Conservation (phyloP, 2,329 filamentous ascomycete genomes). For the Zarea fungicola region DNA sequence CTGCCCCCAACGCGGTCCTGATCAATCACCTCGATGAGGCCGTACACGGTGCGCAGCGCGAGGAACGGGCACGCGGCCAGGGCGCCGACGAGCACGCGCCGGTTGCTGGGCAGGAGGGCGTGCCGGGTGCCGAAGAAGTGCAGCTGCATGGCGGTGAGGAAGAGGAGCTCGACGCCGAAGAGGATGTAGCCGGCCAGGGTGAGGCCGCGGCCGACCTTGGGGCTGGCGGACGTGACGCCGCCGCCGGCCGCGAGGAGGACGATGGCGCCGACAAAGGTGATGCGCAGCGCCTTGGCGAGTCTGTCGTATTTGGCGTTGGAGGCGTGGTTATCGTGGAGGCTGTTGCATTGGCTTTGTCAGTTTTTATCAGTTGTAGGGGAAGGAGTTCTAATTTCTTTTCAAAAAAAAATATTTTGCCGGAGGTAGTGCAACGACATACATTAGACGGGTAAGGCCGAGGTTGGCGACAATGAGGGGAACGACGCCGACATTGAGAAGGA, state of each 20-base stretch:
- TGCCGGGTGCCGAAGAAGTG: slow-evolving; percentile 11
- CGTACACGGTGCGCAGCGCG: slow-evolving; percentile 19
- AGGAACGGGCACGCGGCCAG: slow-evolving; percentile 20
- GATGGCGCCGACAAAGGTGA: slow-evolving; percentile 16
- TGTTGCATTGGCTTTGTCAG: slow-evolving; percentile 1
- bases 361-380: neutral
- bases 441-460: slow-evolving; percentile 22
- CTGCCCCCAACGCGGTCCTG: slow-evolving; percentile 3
- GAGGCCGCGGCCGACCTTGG: slow-evolving; percentile 14
- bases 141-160: slow-evolving; percentile 16
- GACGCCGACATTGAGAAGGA: slow-evolving; percentile 26
- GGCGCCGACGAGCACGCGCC: slow-evolving; percentile 15
- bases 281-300: slow-evolving; percentile 16
- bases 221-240: slow-evolving; percentile 15
- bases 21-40: slow-evolving; percentile 18
- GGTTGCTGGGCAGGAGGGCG: slow-evolving; percentile 16
- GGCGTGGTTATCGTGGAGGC: slow-evolving; percentile 20
- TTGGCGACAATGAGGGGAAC: slow-evolving; percentile 23
- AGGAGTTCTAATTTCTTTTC: neutral
- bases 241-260: slow-evolving; percentile 18
- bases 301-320: slow-evolving; percentile 17
- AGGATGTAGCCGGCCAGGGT: slow-evolving; percentile 21
- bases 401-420: too few species aligned
- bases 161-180: slow-evolving; percentile 17
- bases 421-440: slow-evolving; percentile 23